Evolutionary conservation across 495 filamentous ascomycete genomes (phyloP).

Genomic region (Bathelium albidoporum): DNA sequence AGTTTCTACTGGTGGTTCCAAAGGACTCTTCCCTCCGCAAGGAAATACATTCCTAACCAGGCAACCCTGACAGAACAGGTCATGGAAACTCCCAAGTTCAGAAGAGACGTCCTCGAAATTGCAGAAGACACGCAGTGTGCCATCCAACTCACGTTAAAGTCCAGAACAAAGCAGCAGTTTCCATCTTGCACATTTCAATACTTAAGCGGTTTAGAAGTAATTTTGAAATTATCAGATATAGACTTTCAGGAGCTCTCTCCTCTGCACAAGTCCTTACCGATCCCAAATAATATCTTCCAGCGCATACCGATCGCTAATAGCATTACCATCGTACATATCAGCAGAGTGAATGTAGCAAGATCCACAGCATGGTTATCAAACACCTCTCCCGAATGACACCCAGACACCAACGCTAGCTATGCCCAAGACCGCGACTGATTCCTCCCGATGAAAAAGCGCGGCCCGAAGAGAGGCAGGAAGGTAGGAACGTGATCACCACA

Average conservation of each 20-base stretch:
- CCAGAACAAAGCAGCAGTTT: no score
- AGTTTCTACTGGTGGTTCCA: no score
- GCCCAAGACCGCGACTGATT: background rate
- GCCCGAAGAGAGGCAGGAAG: background rate
- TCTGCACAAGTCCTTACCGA: background rate
- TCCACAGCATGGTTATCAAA: background rate
- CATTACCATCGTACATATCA: background rate
- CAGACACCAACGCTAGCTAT: conserved; percentile 3
- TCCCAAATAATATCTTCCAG: background rate
- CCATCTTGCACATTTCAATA: no score
- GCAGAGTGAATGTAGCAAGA: background rate
- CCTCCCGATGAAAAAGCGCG: background rate
- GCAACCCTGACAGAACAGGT: no score
- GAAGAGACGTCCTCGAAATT: no score
- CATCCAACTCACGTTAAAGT: no score
- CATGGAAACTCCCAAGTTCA: no score
- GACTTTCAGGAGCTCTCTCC: background rate
- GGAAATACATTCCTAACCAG: no score
- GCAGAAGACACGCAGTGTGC: no score
- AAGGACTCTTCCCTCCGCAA: no score
- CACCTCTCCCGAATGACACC: background rate
- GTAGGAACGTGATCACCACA: background rate
- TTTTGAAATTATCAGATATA: background rate
- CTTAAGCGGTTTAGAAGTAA: no score
- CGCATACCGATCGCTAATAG: background rate